phyloP scores from a whole-genome alignment of 2,329 filamentous ascomycete species.

The Laburnicola sp. region DNA sequence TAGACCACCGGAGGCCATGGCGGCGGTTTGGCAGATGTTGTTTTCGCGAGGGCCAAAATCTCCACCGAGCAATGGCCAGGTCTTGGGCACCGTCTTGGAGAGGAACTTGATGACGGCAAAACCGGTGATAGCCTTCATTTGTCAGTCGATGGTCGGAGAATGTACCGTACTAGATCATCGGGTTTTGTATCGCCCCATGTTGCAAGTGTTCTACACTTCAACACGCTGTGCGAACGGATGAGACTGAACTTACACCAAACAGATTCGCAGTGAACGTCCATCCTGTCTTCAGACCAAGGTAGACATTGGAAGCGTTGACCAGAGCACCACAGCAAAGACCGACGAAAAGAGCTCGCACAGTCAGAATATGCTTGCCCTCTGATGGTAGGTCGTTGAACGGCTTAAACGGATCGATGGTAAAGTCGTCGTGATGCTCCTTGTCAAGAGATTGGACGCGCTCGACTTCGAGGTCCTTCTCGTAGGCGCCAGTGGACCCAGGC shows the following conservation, averaged over 20 bases:
- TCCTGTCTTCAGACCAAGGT: constrained; percentile 58
- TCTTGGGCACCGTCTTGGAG: constrained; percentile 52
- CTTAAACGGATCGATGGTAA: constrained; percentile 45
- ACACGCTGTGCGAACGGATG: background rate
- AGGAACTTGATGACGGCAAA: constrained; percentile 61
- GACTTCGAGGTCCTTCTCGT: constrained; percentile 31
- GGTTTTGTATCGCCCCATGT: too few species aligned
- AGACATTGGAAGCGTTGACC: constrained; percentile 65
- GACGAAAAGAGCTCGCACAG: constrained; percentile 58
- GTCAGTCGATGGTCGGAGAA: background rate
- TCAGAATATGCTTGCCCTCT: constrained; percentile 56
- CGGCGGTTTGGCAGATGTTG: constrained; percentile 63
- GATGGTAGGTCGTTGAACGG: constrained; percentile 50
- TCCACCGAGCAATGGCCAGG: constrained; percentile 57
- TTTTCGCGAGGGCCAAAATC: constrained; percentile 65
- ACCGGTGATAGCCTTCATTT: constrained; percentile 58
- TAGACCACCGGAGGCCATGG: constrained; percentile 62
- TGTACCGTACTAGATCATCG: too few species aligned
- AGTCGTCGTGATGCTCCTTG: constrained; percentile 28
- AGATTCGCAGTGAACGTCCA: constrained; percentile 49
- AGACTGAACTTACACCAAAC: constrained; percentile 25
- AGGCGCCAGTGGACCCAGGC: constrained; percentile 11
- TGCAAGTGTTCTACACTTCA: background rate
- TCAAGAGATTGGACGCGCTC: constrained; percentile 29
- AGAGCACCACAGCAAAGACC: constrained; percentile 61